phyloP scores from a whole-genome alignment of 768 basidiomycete species.

The Kwoniella newhampshirensis region DNA sequence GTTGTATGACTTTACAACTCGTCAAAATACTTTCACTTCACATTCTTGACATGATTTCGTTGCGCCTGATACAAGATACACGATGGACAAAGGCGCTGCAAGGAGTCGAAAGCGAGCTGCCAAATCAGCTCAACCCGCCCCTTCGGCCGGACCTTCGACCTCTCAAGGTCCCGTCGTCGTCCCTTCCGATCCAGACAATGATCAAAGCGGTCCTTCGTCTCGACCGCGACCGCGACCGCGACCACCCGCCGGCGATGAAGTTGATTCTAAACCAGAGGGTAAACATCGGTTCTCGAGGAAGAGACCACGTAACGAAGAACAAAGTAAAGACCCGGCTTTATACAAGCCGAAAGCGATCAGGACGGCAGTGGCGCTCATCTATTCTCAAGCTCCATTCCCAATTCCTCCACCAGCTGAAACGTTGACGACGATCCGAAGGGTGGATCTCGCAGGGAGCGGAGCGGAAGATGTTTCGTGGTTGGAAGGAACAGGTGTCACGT shows the following conservation, averaged over 20 bases:
- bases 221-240: too few species aligned
- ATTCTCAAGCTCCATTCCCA: slow-evolving; percentile 28
- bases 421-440: slow-evolving; percentile 23
- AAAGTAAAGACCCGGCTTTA: slow-evolving; percentile 28
- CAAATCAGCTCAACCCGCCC: neutral
- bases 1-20: too few species aligned
- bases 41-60: too few species aligned
- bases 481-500: slow-evolving; percentile 31
- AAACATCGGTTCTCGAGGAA: neutral
- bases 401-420: slow-evolving; percentile 32
- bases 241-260: neutral
- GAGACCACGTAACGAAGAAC: slow-evolving; percentile 4
- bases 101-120: slow-evolving; percentile 32
- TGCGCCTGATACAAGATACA: too few species aligned
- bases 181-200: neutral
- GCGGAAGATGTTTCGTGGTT: slow-evolving; percentile 35
- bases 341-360: slow-evolving; percentile 46
- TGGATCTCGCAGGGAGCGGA: slow-evolving; percentile 40
- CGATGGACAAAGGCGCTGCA: slow-evolving; percentile 48
- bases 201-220: neutral
- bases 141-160: slow-evolving; percentile 3
- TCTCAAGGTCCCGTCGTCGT: neutral
- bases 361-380: slow-evolving; percentile 36
- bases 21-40: too few species aligned
- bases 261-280: neutral